Evolutionary conservation across 116 monocot species (phyloP), one percentile per base, ranked within the genome.

Genomic region (Zostera marina): DNA sequence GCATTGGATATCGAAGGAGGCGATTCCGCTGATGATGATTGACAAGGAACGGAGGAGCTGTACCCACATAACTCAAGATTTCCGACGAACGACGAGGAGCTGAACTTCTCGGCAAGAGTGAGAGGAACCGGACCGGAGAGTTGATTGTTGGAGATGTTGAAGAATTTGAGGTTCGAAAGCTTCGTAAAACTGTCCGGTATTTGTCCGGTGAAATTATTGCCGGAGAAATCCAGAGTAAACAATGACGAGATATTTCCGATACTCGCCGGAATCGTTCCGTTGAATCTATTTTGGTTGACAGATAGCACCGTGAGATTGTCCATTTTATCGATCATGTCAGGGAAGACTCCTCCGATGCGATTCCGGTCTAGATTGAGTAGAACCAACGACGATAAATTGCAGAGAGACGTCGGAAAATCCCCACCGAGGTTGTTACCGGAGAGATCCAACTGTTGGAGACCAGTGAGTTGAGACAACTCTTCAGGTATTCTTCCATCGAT

Each of bases 41-140:
- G 73, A 54, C 87, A 82, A 7, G 78, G 78, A 49, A 47, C 57
- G 2, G 79, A 67, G 8, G 55, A 49, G 62, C 66, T 75, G 48
- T 69, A 84, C 7, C 93, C 87, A 40, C 84, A 93, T 43, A 93
- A 79, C 69, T 77, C 79, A 19, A 81, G 38, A 77, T 93, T 87
- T 22, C 87, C 93, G 8, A 17, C 14, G 64, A 93, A 93, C 14
- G 81, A 88, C 48, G 72, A 73, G 3, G 74, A 66, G 55, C 77
- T 71, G 77, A 84, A 88, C 47, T 67, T 79, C 41, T 45, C 49
- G 11, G 84, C 61, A 12, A 94, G 82, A 15, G 22, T 44, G 7
- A 38, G 9, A 14, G 94, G 75, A 4, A 88, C 88, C 10, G 58
- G 58, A 2, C 93, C 88, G 7, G 80, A 85, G 19, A 96, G 75